phyloP scores from a whole-genome alignment of 306 rosid species.

The Castanea mollissima region DNA sequence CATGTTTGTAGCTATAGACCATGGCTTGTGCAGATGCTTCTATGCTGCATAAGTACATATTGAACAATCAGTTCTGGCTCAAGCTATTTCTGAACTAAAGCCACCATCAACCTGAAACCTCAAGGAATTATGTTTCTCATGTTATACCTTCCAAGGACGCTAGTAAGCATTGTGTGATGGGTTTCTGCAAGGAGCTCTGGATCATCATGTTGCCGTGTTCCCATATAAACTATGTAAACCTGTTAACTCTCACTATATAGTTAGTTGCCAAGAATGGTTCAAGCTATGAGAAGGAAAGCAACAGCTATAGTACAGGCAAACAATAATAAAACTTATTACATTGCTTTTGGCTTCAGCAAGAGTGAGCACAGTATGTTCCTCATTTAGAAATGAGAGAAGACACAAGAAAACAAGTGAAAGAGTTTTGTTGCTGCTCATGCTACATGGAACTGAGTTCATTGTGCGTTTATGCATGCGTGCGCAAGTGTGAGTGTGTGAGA shows the following conservation, averaged over 20 bases:
- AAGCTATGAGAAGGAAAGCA: background rate
- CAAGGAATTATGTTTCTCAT: background rate
- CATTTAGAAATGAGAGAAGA: constrained; percentile 14
- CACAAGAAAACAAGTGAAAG: constrained; percentile 1
- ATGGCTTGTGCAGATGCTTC: constrained; percentile 27
- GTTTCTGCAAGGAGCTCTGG: constrained; percentile 25
- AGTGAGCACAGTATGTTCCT: background rate
- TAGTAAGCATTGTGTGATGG: constrained; percentile 37
- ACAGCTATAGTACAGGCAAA: background rate
- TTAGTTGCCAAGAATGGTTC: background rate
- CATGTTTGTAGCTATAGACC: constrained; percentile 41
- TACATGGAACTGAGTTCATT: background rate
- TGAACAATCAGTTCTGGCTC: background rate
- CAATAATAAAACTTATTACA: constrained; percentile 6
- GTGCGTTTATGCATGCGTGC: background rate
- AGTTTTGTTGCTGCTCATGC: background rate
- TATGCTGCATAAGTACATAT: constrained; percentile 20
- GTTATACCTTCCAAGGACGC: constrained; percentile 37
- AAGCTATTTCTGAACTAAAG: background rate
- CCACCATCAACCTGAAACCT: background rate
- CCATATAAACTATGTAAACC: constrained; percentile 47
- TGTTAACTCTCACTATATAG: constrained; percentile 5
- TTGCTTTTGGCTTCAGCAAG: constrained; percentile 22
- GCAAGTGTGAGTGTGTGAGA: background rate
- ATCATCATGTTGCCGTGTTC: constrained; percentile 30